Percentiles rank a stretch among this genome's conserved stretches.
phyloP scores from a whole-genome alignment of 768 basidiomycete species.

The Tylopilus plumbeoviolaceoides region DNA sequence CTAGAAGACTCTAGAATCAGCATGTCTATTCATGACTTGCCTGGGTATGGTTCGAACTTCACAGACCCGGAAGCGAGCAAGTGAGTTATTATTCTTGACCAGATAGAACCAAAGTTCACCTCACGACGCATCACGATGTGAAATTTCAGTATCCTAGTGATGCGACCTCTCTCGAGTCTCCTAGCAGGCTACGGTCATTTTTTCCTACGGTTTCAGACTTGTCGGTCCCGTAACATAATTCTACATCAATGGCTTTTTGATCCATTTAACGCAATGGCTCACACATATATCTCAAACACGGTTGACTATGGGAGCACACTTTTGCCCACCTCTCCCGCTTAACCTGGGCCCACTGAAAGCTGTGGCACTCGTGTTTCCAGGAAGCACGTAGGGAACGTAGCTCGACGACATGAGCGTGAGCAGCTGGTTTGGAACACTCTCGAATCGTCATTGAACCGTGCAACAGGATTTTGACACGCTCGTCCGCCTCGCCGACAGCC shows the following conservation, averaged over 20 bases:
- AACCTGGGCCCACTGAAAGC: not conserved
- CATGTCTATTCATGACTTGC: not conserved
- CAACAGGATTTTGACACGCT: constrained; percentile 22
- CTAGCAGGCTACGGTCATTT: not conserved
- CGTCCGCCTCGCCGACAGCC: constrained; percentile 21
- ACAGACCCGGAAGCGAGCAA: not conserved
- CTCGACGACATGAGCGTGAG: constrained; percentile 18
- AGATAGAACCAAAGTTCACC: not conserved
- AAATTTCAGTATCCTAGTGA: not conserved
- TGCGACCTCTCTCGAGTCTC: not conserved
- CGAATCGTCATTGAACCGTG: not conserved
- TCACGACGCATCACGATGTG: not conserved
- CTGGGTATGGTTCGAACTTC: not conserved
- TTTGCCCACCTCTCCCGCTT: not conserved
- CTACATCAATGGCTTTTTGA: constrained; percentile 4
- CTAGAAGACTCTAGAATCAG: not conserved
- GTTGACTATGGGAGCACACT: constrained; percentile 2
- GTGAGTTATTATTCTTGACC: not conserved
- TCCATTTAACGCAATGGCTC: constrained; percentile 6
- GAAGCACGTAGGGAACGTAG: not conserved
- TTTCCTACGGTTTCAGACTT: constrained; percentile 5
- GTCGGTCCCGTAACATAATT: constrained; percentile 14
- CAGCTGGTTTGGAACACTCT: not conserved
- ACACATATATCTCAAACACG: constrained; percentile 13
- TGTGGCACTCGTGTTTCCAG: not conserved